phyloP scores from a whole-genome alignment of 2,329 filamentous ascomycete species.

The Pseudocercospora cruenta region DNA sequence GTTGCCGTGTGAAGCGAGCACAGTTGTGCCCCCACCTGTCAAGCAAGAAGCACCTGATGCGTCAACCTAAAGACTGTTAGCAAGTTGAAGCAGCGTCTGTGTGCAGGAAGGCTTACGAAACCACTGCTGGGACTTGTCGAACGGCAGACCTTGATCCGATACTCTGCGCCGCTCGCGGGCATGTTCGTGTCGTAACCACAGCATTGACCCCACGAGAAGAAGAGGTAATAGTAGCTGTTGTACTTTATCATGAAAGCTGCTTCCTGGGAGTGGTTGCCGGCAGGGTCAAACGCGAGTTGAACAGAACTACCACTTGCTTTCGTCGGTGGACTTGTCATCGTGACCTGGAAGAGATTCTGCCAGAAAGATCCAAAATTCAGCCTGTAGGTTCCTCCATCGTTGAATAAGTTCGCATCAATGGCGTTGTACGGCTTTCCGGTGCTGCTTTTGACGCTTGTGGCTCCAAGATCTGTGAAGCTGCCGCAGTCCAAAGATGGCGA shows the following conservation, averaged over 20 bases:
- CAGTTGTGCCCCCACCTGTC: slow-evolving; percentile 61
- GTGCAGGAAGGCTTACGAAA: slow-evolving; percentile 47
- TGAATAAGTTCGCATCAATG: slow-evolving; percentile 57
- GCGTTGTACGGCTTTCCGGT: slow-evolving; percentile 50
- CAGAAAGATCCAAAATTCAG: slow-evolving; percentile 72
- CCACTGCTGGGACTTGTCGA: slow-evolving; percentile 55
- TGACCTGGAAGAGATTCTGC: slow-evolving; percentile 64
- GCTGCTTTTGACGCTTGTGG: slow-evolving; percentile 55
- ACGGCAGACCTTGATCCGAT: slow-evolving; percentile 68
- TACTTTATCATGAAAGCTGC: slow-evolving; percentile 61
- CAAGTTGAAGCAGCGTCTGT: neutral
- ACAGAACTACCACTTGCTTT: slow-evolving; percentile 42
- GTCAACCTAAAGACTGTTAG: slow-evolving; percentile 47
- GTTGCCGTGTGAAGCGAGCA: slow-evolving; percentile 62
- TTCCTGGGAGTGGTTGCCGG: slow-evolving; percentile 47
- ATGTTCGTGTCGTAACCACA: slow-evolving; percentile 59
- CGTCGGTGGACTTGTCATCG: slow-evolving; percentile 45
- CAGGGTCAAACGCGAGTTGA: slow-evolving; percentile 60
- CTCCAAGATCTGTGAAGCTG: slow-evolving; percentile 64
- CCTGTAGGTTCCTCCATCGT: slow-evolving; percentile 49
- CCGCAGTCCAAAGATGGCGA: slow-evolving; percentile 56
- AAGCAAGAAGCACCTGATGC: slow-evolving; percentile 57
- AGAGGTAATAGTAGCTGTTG: slow-evolving; percentile 65
- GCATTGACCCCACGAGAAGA: slow-evolving; percentile 65
- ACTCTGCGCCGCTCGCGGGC: slow-evolving; percentile 63